Base-by-base conservation (phyloP, 257 asterid species). In the Lycium ferocissimum region DNA sequence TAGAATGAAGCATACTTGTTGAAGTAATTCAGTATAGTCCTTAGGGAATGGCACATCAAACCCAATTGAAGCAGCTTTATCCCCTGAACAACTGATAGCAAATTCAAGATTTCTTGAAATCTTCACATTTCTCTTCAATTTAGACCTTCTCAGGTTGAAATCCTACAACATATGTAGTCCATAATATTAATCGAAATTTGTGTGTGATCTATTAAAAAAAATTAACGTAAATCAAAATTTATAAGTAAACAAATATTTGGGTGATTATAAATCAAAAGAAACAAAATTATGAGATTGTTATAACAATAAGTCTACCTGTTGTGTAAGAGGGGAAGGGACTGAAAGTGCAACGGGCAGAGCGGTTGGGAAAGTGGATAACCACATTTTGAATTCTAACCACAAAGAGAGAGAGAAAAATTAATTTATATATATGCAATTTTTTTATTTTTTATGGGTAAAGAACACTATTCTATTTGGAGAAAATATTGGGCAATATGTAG, bases 11-110 rank as follows among this genome's bases (percentile, higher is more conserved):
- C 90, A 83, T 87, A 95, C 98, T 89, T 93, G 98, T 83, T 75
- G 67, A 85, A 95, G 96, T 65, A 95, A 95, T 85, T 94, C 89
- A 72, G 89, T 80, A 81, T 95, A 95, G 88, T 95, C 98, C 80
- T 70, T 89, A 11, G 99, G 98, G 88, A 94, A 95, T 33, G 88
- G 83, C 72, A 91, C 91, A 83, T 93, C 93, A 59, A 87, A 87
- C 37, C 92, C 92, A 61, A 85, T 80, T 26, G 95, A 87, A 7
- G 88, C 85, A 84, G 89, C 89, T 40, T 85, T 86, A 61, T 82
- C 88, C 35, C 87, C 88, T 69, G 87, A 87, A 71, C 91, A 90
- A 81, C 86, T 87, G 53, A 82, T 84, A 56, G 83, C 79, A 84
- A 88, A 84, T 47, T 66, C 88, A 53, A 58, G 53, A 84, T 83